Evolutionary conservation across 371 early-diverging fungal species (phyloP).

Genomic region (Furculomyces boomerangus): DNA sequence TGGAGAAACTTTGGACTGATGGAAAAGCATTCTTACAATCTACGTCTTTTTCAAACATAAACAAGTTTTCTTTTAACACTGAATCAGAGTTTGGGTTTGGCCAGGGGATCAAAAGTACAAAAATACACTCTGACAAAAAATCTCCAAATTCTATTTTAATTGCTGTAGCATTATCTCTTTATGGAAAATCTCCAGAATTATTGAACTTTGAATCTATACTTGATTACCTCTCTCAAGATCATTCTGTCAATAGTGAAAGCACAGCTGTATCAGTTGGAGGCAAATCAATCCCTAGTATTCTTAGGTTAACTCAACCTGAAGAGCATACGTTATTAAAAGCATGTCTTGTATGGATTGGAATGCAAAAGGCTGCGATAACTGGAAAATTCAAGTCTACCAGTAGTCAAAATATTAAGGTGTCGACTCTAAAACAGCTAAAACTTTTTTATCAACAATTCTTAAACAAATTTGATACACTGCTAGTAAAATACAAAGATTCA

Average conservation of each 20-base stretch:
- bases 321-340: not conserved
- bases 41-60: too few species aligned
- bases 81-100: too few species aligned
- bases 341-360: not conserved
- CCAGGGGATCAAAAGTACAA: too few species aligned
- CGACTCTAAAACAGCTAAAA: not conserved
- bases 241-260: not conserved
- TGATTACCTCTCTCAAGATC: conserved; percentile 14
- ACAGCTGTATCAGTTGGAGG: not conserved
- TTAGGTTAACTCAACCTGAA: not conserved
- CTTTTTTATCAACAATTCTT: not conserved
- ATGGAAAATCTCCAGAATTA: conserved; percentile 9
- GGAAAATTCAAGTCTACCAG: too few species aligned
- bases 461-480: not conserved
- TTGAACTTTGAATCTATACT: conserved; percentile 6
- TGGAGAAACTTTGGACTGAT: too few species aligned
- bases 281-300: too few species aligned
- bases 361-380: too few species aligned
- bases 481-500: not conserved
- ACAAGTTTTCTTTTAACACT: too few species aligned
- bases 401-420: not conserved
- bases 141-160: too few species aligned
- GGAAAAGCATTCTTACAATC: too few species aligned
- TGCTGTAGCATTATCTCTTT: conserved; percentile 11
- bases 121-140: too few species aligned